These are phyloP conservation scores for Lepidium didymum DNA, from an alignment of 345 rosid species.

Conservation along the genomic window DNA sequence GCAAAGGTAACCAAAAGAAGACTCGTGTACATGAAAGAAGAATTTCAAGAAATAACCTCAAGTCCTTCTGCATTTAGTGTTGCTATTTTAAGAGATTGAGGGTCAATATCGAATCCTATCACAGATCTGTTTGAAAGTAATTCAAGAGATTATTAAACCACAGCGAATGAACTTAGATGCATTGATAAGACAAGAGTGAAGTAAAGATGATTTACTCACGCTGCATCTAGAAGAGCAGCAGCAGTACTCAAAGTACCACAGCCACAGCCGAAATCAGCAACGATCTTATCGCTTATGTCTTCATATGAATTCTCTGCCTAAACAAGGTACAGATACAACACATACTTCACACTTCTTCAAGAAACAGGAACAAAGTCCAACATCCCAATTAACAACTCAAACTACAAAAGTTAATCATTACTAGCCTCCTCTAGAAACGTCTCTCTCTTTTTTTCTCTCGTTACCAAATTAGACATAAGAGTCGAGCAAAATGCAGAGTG, in stretches of 20 bases:
- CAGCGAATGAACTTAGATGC: not conserved
- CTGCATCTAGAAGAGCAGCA: constrained; percentile 85
- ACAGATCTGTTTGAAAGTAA: constrained; percentile 46
- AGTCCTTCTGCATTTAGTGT: constrained; percentile 69
- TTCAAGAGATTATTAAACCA: not conserved
- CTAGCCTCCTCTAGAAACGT: not conserved
- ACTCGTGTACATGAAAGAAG: constrained; percentile 4
- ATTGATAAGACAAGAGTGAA: not conserved
- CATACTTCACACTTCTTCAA: not conserved
- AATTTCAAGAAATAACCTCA: constrained; percentile 40
- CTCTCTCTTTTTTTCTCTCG: too few relatives aligned
- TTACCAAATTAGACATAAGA: not conserved
- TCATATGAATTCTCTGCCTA: constrained; percentile 92
- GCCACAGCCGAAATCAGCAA: constrained; percentile 95
- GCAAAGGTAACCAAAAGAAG: not conserved
- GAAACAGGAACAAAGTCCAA: not conserved
- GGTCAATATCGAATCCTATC: constrained; percentile 70
- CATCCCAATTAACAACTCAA: not conserved
- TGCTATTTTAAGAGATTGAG: constrained; percentile 71
- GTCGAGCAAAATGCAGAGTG: not conserved
- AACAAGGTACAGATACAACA: constrained; percentile 8
- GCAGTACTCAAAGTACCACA: constrained; percentile 88
- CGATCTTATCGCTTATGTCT: constrained; percentile 63
- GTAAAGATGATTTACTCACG: constrained; percentile 39
- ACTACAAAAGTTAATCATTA: not conserved